These are phyloP conservation scores for Betula pendula DNA, from an alignment of 306 rosid genomes.

Conservation along the genomic window DNA sequence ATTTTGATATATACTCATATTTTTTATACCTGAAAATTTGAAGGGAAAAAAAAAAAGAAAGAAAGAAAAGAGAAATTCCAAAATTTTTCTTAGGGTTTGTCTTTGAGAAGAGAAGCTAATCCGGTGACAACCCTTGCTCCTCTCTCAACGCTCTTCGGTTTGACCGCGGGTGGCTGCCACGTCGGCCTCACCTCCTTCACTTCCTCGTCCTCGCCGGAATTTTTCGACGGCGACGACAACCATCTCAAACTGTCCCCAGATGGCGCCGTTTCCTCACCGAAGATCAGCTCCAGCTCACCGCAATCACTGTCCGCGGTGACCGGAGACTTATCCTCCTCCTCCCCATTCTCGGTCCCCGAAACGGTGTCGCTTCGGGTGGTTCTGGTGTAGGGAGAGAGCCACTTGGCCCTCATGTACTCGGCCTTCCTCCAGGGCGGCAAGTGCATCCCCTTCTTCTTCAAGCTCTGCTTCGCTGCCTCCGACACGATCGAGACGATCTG, in stretches of 20 bases:
- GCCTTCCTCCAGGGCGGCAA: constrained; percentile 96
- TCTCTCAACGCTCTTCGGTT: constrained; percentile 73
- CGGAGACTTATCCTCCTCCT: constrained; percentile 13
- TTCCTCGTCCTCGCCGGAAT: constrained; percentile 21
- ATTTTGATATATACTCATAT: constrained; percentile 21
- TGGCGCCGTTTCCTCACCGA: constrained; percentile 51
- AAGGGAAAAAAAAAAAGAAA: not conserved
- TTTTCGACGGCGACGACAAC: not conserved
- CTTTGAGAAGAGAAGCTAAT: constrained; percentile 81
- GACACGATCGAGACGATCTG: constrained; percentile 73
- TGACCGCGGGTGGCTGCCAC: constrained; percentile 91
- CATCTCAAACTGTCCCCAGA: not conserved
- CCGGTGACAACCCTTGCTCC: constrained; percentile 85
- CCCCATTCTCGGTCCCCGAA: not conserved
- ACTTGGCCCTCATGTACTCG: constrained; percentile 86
- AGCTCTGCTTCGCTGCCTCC: constrained; percentile 81
- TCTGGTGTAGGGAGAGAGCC: constrained; percentile 75
- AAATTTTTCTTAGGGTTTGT: constrained; percentile 59
- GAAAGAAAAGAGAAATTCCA: too few relatives aligned
- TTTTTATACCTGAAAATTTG: constrained; percentile 16
- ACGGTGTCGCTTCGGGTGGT: constrained; percentile 7
- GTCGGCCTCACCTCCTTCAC: constrained; percentile 22
- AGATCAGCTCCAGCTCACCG: constrained; percentile 72
- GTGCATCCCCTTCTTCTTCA: constrained; percentile 97
- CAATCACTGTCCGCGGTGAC: constrained; percentile 43